Evolutionary conservation across 1,139 yeast genomes (phyloP).

Genomic region (Pichia sp.): DNA sequence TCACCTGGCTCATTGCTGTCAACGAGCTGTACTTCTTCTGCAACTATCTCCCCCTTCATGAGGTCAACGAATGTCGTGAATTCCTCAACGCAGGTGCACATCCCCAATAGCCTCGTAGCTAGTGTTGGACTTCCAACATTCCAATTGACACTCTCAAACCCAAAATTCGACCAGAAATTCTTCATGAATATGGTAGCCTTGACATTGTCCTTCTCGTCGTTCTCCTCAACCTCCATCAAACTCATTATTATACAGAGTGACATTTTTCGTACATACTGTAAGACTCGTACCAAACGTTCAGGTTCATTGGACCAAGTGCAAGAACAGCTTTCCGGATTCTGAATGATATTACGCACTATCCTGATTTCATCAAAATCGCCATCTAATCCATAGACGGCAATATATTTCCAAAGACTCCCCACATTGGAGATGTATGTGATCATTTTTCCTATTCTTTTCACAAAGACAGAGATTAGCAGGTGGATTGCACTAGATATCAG

Average conservation of each 20-base stretch:
- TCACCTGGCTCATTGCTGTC: neutral
- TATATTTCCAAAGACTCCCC: constrained; percentile 11
- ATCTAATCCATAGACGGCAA: constrained; percentile 15
- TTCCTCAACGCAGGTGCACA: constrained; percentile 16
- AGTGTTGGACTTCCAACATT: constrained; percentile 6
- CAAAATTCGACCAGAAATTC: constrained; percentile 13
- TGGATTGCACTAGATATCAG: constrained; percentile 13
- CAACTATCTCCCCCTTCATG: constrained; percentile 11
- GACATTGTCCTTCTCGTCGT: neutral
- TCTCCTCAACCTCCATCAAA: constrained; percentile 7
- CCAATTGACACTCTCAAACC: constrained; percentile 5
- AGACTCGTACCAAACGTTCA: constrained; percentile 7
- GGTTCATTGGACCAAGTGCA: constrained; percentile 15
- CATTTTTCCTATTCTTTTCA: constrained; percentile 9
- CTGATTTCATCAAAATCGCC: constrained; percentile 12
- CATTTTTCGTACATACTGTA: constrained; percentile 10
- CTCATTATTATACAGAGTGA: constrained; percentile 15
- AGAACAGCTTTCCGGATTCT: constrained; percentile 10
- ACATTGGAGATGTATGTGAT: constrained; percentile 4
- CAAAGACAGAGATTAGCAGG: constrained; percentile 9
- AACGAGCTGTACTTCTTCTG: constrained; percentile 10
- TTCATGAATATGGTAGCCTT: constrained; percentile 8
- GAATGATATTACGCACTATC: constrained; percentile 10
- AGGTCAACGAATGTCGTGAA: constrained; percentile 10
- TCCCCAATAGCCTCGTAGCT: constrained; percentile 19